Base-by-base conservation (phyloP, 176 grass and related monocot genomes). In the Canna indica region DNA sequence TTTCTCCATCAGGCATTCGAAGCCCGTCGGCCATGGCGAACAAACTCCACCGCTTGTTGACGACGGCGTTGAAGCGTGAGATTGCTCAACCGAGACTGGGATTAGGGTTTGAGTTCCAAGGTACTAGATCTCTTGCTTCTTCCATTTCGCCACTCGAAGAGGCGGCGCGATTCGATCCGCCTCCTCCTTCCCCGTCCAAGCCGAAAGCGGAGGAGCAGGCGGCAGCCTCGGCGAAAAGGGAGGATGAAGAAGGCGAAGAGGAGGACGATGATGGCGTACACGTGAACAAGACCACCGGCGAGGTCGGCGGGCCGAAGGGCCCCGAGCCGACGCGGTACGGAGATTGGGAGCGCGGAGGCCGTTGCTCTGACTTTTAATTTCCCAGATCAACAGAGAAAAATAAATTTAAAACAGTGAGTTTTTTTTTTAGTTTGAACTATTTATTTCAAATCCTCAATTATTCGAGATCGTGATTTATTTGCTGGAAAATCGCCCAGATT, bases 311-410 rank as follows among this genome's bases (percentile, higher is more conserved):
- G 25, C 92, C 85, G 26, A 85, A 31, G 6, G 92, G 92, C 76
- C 85, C 85, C 5, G 92, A 96, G 67, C 88, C 92, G 12, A 91
- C 92, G 36, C 74, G 85, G 22, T 91, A 91, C 74, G 92, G 85
- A 69, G 92, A 96, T 71, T 96, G 92, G 92, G 86, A 89, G 71
- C 74, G 81, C 64, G 78, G 81, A 61, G 83, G 92, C 56, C 88
- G 88, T 31, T 96, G 92, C 81, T 96, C 88, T 27, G 92, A 96
- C 44, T 96, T 96, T 81, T 91, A 80, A 63, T 72, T 50, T 5
- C 35, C 18, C 38, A 10, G 11, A 44, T 32, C 24, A 32, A n/a
- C 18, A 36, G 4, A 36, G 44, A 36, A 64, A 1, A 64, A 50
- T 13, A 39, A 8, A 48, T n/a, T 24, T 47, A 10, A 64, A 75